Evolutionary conservation across 139 green algal genomes (phyloP), one percentile per base, ranked within the genome.

Genomic region (Chara braunii): DNA sequence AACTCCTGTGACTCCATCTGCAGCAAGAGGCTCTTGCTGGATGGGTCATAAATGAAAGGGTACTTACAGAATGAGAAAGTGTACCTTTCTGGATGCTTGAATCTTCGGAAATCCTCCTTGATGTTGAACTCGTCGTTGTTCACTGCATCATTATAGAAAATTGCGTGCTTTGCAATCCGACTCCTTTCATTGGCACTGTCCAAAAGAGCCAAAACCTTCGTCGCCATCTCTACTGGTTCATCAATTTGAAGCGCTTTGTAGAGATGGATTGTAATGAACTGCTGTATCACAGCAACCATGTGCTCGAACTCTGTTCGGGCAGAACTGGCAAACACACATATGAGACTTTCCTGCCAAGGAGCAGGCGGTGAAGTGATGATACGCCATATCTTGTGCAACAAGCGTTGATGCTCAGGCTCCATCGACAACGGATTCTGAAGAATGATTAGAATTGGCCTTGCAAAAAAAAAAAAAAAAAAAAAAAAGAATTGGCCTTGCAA

Each of bases 81-180:
- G 18, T 40, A 72, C 66, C 40, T 22, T 24, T 77, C 64, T 3
- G 30, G 12, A 14, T 79, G n/a, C 32, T 78, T 84, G 80, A 84
- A 90, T 11, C 71, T 62, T 23, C 64, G 53, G 58, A 87, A 86
- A 68, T 91, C 85, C 40, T 86, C 78, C 64, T 85, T 80, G 26
- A 89, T 36, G 63, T 88, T 84, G 74, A 90, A 88, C 37, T 89
- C 83, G 12, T 88, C 81, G 12, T 81, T 79, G 54, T 90, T 90
- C 35, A 90, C 70, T 0, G 85, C 85, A 57, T 88, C 84, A 54
- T 89, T 87, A 63, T 90, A 90, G 45, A 90, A 90, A 11, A 79
- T 72, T 9, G 64, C 31, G 26, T 73, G 70, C 0, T 67, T 56
- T 26, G 86, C 29, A 3, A 64, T 54, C 5, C 56, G 54, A 18